Percentiles rank a stretch among this genome's conserved stretches.
Evolutionary conservation across 1,284 basidiomycete species (phyloP).

Genomic region (Ceratobasidium sp.): DNA sequence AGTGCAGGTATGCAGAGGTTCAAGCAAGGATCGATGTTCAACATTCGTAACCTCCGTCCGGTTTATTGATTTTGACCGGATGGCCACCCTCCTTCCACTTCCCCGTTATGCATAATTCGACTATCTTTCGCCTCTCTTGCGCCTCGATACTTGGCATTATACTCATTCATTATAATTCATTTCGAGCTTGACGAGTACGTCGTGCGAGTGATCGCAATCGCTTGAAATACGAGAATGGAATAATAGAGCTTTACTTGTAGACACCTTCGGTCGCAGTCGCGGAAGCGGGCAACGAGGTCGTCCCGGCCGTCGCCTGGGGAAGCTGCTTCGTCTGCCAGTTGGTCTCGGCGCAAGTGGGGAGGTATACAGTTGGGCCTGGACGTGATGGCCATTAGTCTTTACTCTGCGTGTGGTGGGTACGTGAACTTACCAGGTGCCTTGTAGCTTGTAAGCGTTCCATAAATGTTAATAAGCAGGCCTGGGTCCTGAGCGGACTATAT

Average conservation of each 20-base stretch:
- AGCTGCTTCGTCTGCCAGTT: constrained; percentile 20
- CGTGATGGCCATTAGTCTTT: background rate
- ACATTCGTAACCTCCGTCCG: background rate
- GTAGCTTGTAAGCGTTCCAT: constrained; percentile 10
- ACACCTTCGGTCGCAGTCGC: constrained; percentile 7
- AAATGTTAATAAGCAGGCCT: background rate
- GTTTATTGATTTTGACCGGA: background rate
- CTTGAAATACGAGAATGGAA: background rate
- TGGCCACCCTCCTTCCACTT: background rate
- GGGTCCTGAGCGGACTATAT: background rate
- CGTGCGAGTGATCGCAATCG: background rate
- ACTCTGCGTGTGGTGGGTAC: background rate
- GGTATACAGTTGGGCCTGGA: constrained; percentile 6
- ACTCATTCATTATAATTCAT: background rate
- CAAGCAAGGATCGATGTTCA: background rate
- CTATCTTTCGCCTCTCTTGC: background rate
- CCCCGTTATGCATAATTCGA: background rate
- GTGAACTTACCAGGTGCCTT: constrained; percentile 8
- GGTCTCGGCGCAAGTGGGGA: constrained; percentile 20
- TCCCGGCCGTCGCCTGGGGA: constrained; percentile 3
- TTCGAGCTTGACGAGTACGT: background rate
- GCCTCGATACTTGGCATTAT: background rate
- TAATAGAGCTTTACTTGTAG: background rate
- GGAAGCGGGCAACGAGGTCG: constrained; percentile 4
- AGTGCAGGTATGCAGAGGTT: constrained; percentile 13